Evolutionary conservation across 169 alveolate species (phyloP), one percentile per base, ranked within the genome.

Genomic region (Babesia bigemina): DNA sequence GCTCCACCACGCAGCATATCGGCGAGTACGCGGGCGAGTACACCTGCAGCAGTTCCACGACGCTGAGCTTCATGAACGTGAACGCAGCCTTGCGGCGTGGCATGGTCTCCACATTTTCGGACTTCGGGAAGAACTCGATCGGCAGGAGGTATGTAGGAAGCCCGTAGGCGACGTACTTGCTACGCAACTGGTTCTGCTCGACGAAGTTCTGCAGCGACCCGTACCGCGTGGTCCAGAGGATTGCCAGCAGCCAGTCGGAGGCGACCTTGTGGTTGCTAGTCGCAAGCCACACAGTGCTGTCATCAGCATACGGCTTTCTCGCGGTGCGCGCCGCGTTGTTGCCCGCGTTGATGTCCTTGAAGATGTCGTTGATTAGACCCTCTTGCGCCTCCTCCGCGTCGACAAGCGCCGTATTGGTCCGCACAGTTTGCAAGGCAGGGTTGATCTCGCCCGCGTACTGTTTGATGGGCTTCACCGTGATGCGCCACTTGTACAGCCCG

Each of bases 131-230:
- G 29, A 26, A 83, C 44, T 83, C 86, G 42, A 83, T 39, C 39
- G 79, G 70, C 76, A 39, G 28, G 50, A 83, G 71, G 72, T 52
- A 83, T 52, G 59, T 29, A 21, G 90, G 90, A 45, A 75, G 65
- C 39, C 12, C 26, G 62, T 24, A 83, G 21, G 73, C 70, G 58
- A 59, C 70, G 63, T 55, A 63, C 53, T 70, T 83, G 19, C 58
- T 65, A 11, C 82, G 74, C 36, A 70, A 19, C 7, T 83, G 63
- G 62, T 75, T 83, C 53, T 75, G 71, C 44, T 53, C 60, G 44
- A 83, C 84, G 45, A 73, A 60, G 60, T 83, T 83, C 21, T 70
- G 69, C 48, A 83, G 70, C 22, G 90, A 83, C n/a, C 90, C 90
- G 63, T 83, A 83, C 14, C 82, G 63, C 16, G 76, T 49, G 22